Evolutionary conservation across 495 filamentous ascomycete species (phyloP).

Genomic region (Ramalina intermedia): DNA sequence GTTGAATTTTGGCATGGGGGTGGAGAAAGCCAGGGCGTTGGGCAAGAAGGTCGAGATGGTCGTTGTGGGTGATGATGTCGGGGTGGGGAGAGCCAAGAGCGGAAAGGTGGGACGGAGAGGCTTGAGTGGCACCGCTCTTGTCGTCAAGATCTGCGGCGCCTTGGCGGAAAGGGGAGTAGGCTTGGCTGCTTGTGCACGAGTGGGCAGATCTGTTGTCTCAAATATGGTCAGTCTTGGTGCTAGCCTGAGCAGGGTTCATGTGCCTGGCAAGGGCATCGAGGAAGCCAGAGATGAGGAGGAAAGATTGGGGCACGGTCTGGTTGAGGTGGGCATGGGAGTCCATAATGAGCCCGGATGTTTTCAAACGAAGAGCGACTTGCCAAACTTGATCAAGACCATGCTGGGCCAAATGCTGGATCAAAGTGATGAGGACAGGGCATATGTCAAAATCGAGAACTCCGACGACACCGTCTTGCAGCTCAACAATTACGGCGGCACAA

Average conservation of each 20-base stretch:
- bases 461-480: conserved; percentile 64
- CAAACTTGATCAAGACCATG: conserved; percentile 63
- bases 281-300: conserved; percentile 47
- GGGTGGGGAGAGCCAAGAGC: conserved; percentile 66
- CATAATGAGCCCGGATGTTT: conserved; percentile 89
- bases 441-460: conserved; percentile 46
- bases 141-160: conserved; percentile 80
- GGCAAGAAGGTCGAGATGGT: conserved; percentile 81
- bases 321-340: conserved; percentile 96
- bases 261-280: conserved; percentile 54
- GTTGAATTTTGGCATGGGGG: conserved; percentile 86
- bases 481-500: conserved; percentile 92
- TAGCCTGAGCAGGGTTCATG: conserved; percentile 78
- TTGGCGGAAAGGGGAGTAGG: conserved; percentile 57
- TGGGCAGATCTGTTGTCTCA: conserved; percentile 55
- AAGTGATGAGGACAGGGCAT: conserved; percentile 68
- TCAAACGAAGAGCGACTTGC: conserved; percentile 49
- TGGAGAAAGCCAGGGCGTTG: conserved; percentile 78
- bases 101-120: conserved; percentile 89
- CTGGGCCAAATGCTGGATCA: conserved; percentile 65
- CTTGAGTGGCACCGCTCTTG: conserved; percentile 79
- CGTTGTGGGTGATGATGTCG: conserved; percentile 89
- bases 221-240: conserved; percentile 82
- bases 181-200: conserved; percentile 51
- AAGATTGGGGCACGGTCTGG: conserved; percentile 22